Evolutionary conservation across 768 basidiomycete species (phyloP).

Genomic region (Leucocoprinus birnbaumii): DNA sequence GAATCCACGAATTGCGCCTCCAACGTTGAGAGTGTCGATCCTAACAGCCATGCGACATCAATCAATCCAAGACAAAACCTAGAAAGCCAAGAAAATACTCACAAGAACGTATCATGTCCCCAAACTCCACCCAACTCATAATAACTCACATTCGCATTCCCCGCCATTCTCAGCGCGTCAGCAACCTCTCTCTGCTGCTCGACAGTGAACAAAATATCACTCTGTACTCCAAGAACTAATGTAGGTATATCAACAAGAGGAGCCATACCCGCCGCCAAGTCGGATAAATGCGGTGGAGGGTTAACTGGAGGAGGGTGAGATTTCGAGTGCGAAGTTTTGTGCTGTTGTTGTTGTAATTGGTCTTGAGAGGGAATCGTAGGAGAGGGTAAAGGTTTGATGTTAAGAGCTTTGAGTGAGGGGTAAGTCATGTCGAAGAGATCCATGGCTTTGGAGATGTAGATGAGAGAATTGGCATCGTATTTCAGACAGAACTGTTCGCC

Average conservation of each 20-base stretch:
- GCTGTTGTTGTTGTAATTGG: slow-evolving; percentile 18
- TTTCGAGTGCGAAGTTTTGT: slow-evolving; percentile 55
- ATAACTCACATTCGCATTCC: slow-evolving; percentile 87
- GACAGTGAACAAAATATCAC: slow-evolving; percentile 94
- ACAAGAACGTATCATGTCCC: slow-evolving; percentile 98
- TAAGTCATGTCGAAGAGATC: slow-evolving; percentile 95
- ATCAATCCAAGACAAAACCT: neutral
- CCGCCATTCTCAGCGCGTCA: slow-evolving; percentile 87
- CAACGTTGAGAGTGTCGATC: slow-evolving; percentile 86
- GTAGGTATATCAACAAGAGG: slow-evolving; percentile 77
- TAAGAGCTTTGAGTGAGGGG: slow-evolving; percentile 68
- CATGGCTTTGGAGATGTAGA: slow-evolving; percentile 99
- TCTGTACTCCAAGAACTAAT: slow-evolving; percentile 91
- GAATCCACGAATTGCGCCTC: slow-evolving; percentile 89
- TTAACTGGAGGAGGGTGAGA: slow-evolving; percentile 71
- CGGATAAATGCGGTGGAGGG: slow-evolving; percentile 71
- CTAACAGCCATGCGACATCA: slow-evolving; percentile 28
- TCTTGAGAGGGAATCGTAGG: slow-evolving; percentile 17
- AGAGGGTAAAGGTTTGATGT: slow-evolving; percentile 35
- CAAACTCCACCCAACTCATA: slow-evolving; percentile 99
- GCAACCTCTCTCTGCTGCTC: slow-evolving; percentile 96
- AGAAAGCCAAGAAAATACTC: slow-evolving; percentile 29
- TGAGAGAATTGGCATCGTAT: slow-evolving; percentile 98
- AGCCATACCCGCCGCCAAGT: slow-evolving; percentile 73
- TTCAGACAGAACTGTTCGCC: slow-evolving; percentile 97